Conservation (phyloP, 2,329 filamentous ascomycete species). For the Raffaelea albimanens region DNA sequence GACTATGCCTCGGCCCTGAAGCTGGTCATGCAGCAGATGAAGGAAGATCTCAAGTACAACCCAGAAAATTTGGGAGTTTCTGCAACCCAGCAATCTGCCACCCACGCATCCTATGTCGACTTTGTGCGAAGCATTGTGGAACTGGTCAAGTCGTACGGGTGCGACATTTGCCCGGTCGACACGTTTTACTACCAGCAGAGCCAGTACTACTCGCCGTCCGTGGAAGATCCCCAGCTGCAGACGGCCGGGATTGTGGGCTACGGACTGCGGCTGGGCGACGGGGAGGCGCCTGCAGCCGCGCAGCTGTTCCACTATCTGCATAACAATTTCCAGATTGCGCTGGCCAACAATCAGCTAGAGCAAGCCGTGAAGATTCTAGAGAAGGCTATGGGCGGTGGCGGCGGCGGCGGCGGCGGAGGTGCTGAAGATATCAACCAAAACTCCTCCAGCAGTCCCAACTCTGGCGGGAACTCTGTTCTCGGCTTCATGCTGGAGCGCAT, state of each 20-base stretch:
- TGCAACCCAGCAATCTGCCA: constrained; percentile 16
- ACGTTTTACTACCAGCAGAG: constrained; percentile 47
- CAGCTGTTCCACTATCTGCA: constrained; percentile 48
- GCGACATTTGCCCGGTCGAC: constrained; percentile 44
- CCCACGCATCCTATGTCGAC: constrained; percentile 35
- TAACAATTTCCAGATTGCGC: constrained; percentile 46
- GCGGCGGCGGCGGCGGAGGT: too few relatives aligned
- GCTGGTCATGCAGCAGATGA: constrained; percentile 44
- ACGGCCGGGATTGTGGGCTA: constrained; percentile 46
- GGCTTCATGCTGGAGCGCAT: constrained; percentile 41
- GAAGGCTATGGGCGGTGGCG: constrained; percentile 36
- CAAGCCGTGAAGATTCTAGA: constrained; percentile 36
- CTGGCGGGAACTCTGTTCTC: constrained; percentile 29
- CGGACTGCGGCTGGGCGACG: constrained; percentile 43
- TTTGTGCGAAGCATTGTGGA: constrained; percentile 44
- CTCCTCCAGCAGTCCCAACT: too few relatives aligned
- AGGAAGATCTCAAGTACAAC: constrained; percentile 34
- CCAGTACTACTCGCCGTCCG: constrained; percentile 44
- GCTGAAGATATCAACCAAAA: too few relatives aligned
- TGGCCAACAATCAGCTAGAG: constrained; percentile 37
- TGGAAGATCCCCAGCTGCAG: constrained; percentile 46
- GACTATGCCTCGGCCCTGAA: constrained; percentile 35
- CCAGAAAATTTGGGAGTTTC: constrained; percentile 15
- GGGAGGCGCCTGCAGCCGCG: constrained; percentile 34
- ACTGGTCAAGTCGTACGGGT: constrained; percentile 43